phyloP scores from a whole-genome alignment of 306 rosid species.

The Ammopiptanthus mongolicus region DNA sequence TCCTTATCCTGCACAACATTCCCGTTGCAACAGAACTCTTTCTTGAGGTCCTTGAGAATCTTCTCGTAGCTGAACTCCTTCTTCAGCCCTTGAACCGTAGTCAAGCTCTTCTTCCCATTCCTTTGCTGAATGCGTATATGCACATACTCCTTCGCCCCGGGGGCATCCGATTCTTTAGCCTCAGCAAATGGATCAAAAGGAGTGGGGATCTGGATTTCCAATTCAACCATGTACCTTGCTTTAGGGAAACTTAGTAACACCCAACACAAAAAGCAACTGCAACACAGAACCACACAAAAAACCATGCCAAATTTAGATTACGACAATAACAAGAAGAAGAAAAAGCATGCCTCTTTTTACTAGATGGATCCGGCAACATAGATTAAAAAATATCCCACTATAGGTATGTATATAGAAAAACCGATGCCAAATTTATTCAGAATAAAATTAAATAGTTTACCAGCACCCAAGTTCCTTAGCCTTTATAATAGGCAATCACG shows the following conservation, averaged over 20 bases:
- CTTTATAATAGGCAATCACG: not conserved
- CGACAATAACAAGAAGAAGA: too few species aligned
- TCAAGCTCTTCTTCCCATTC: slow-evolving; percentile 81
- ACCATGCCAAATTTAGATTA: not conserved
- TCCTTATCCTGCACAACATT: slow-evolving; percentile 91
- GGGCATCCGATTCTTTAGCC: slow-evolving; percentile 63
- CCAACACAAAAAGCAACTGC: slow-evolving; percentile 1
- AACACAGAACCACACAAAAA: not conserved
- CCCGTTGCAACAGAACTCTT: slow-evolving; percentile 87
- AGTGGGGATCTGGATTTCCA: slow-evolving; percentile 46
- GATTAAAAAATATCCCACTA: too few species aligned
- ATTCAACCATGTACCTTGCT: slow-evolving; percentile 74
- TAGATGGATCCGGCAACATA: too few species aligned
- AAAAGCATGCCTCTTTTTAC: too few species aligned
- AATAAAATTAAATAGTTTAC: too few species aligned
- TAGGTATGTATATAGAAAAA: too few species aligned
- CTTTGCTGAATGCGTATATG: slow-evolving; percentile 86
- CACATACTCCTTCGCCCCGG: slow-evolving; percentile 67
- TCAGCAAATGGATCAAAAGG: slow-evolving; percentile 78
- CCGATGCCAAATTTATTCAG: too few species aligned
- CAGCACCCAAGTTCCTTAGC: too few species aligned
- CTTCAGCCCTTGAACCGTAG: slow-evolving; percentile 86
- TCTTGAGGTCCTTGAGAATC: slow-evolving; percentile 81
- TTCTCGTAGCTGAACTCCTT: slow-evolving; percentile 71
- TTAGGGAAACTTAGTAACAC: not conserved